Evolutionary conservation across 2,329 filamentous ascomycete species (phyloP).

Genomic region (Aspergillus viridinutans): DNA sequence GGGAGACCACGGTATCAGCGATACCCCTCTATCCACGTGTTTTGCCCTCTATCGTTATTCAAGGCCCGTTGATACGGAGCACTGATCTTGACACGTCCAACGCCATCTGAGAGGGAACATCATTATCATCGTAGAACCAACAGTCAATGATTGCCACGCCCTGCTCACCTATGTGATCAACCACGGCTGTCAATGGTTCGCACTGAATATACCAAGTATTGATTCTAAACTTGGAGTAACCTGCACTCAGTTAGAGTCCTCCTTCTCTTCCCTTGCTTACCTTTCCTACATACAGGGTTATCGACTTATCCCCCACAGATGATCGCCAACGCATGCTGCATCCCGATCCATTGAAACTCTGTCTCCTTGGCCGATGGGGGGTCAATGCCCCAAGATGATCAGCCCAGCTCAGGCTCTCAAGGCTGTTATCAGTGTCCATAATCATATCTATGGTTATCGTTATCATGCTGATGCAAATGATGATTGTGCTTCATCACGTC

Average conservation of each 20-base stretch:
- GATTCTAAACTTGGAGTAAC: background rate
- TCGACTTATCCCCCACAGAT: background rate
- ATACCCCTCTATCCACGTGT: background rate
- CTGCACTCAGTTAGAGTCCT: background rate
- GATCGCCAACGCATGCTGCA: background rate
- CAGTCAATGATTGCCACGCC: background rate
- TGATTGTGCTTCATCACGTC: background rate
- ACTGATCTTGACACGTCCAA: background rate
- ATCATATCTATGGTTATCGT: background rate
- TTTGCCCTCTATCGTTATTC: background rate
- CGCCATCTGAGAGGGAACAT: background rate
- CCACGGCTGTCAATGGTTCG: background rate
- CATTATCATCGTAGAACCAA: background rate
- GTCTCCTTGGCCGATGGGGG: background rate
- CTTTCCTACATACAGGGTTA: background rate
- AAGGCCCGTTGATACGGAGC: background rate
- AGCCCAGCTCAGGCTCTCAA: background rate
- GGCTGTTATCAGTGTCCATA: background rate
- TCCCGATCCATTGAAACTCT: background rate
- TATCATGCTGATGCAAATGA: background rate
- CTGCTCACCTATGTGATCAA: background rate
- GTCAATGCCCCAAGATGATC: background rate
- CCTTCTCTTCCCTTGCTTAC: background rate
- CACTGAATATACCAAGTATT: background rate
- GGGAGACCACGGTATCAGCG: no score